These are phyloP conservation scores for Metarhizium robertsii DNA, from an alignment of 2,329 filamentous ascomycete species.

Conservation along the genomic window DNA sequence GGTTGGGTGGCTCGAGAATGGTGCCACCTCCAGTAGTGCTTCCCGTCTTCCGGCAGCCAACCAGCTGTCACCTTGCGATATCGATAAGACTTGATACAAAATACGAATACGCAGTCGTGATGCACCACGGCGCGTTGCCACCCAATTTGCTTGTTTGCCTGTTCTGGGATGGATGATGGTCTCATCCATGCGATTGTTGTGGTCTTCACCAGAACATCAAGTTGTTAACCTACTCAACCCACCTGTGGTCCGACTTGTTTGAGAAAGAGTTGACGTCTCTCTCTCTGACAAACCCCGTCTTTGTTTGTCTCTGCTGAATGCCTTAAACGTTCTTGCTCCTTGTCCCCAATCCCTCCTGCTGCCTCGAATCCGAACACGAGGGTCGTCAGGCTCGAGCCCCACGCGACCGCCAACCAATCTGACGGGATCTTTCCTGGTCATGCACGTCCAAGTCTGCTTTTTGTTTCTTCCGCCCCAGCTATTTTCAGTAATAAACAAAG, in stretches of 20 bases:
- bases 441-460: neutral
- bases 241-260: neutral
- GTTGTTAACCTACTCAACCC: neutral
- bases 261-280: too few relatives aligned
- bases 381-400: neutral
- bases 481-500: neutral
- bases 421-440: neutral
- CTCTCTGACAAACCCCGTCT: too few relatives aligned
- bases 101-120: neutral
- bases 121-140: neutral
- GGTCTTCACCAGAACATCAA: neutral
- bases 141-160: too few relatives aligned
- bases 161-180: neutral
- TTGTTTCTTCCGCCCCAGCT: neutral
- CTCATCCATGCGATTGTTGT: neutral
- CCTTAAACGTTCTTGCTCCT: neutral
- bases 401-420: neutral
- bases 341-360: too few relatives aligned
- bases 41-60: constrained; percentile 21
- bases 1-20: constrained; percentile 22
- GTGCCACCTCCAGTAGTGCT: constrained; percentile 20
- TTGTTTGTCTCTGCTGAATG: neutral
- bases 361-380: constrained; percentile 9
- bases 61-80: neutral
- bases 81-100: neutral